Evolutionary conservation across 2,329 filamentous ascomycete species (phyloP), one percentile per base, ranked within the genome.

Genomic region (Sporothrix euskadiensis): DNA sequence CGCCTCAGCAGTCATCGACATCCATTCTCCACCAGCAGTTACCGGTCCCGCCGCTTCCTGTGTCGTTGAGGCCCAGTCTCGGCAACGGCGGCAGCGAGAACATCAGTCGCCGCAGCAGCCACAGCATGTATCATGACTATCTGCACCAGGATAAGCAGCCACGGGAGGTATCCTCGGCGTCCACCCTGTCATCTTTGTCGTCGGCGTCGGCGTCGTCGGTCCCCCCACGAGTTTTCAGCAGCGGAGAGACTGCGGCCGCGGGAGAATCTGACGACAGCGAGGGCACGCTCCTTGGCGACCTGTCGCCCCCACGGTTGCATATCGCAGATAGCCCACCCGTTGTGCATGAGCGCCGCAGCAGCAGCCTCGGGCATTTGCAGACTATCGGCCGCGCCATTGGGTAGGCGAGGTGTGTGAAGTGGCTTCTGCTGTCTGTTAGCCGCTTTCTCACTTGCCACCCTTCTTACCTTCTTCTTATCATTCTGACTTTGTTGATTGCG

Each of bases 231-330:
- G 61, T 54, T 30, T 66, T 66, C 47, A 47, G 22, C n/a, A 41
- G 72, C 9, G 47, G 54, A 14, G 44, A 39, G 14, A 35, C 30
- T 8, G 35, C 56, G 49, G 47, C 44, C n/a, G 66, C 56, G 32
- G 69, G 32, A 14, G 35, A 16, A 32, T 44, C 30, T 14, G 73
- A 68, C 26, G 71, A 69, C 39, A 84, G 85, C 7, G 84, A 88
- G 4, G 85, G 87, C 9, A 77, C 83, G 22, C 75, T 83, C 26
- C 75, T 84, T 8, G 84, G 82, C 5, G 86, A 84, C 2, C 78
- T 88, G 5, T 86, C 86, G 26, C 85, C 87, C 1, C 83, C 85
- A 9, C 85, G 86, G 14, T 66, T 63, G n/a, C 47, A 19, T 41
- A 19, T 65, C n/a, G 32, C 69, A 26, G 66, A 71, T 35, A 65